Conservation (phyloP, 106 monocot genomes). For the Allium fistulosum region DNA sequence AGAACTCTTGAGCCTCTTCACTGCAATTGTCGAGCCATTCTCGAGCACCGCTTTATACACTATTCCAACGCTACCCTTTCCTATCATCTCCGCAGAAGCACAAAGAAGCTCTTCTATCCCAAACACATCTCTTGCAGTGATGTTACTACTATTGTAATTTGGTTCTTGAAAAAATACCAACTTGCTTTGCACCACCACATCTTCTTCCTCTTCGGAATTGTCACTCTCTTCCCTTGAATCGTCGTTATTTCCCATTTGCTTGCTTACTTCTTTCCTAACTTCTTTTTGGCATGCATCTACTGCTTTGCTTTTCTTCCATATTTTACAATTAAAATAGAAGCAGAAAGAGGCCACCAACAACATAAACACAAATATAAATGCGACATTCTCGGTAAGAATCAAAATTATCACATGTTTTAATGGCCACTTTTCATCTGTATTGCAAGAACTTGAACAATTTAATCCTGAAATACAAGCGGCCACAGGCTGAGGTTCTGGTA, state of each 20-base stretch:
- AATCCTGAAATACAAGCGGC: slow-evolving; percentile 5
- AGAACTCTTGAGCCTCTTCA: slow-evolving; percentile 51
- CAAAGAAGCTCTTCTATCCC: slow-evolving; percentile 56
- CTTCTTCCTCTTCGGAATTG: too few species aligned
- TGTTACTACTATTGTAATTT: not conserved
- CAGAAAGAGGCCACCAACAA: slow-evolving; percentile 17
- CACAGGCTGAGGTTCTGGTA: slow-evolving; percentile 21
- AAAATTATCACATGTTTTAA: slow-evolving; percentile 14
- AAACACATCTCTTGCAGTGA: slow-evolving; percentile 11
- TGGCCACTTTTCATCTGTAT: slow-evolving; percentile 12
- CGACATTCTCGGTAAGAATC: slow-evolving; percentile 17
- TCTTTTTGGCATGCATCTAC: slow-evolving; percentile 19
- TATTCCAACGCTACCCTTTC: slow-evolving; percentile 54
- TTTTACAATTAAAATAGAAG: slow-evolving; percentile 4
- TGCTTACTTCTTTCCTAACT: not conserved
- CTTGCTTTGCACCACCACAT: not conserved
- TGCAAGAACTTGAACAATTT: not conserved
- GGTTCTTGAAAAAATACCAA: slow-evolving; percentile 45
- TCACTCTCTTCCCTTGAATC: too few species aligned
- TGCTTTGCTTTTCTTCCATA: not conserved
- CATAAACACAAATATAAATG: slow-evolving; percentile 18
- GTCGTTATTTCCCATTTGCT: too few species aligned
- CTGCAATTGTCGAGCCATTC: slow-evolving; percentile 44
- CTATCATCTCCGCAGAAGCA: slow-evolving; percentile 68
- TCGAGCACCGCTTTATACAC: slow-evolving; percentile 62